Evolutionary conservation across 495 filamentous ascomycete species (phyloP).

Genomic region (Haplographium delicatum): DNA sequence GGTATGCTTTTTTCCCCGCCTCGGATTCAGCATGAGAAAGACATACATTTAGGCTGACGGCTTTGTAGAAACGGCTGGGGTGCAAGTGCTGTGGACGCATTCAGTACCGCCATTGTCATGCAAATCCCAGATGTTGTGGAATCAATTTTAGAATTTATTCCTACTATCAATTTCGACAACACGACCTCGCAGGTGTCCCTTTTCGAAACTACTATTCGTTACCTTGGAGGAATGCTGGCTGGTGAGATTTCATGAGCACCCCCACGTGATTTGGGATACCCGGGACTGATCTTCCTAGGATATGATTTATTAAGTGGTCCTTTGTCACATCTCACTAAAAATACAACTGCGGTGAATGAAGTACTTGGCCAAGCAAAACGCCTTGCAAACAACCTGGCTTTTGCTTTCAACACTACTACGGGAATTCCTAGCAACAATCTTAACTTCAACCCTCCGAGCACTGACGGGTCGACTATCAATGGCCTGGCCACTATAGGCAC

Average conservation of each 20-base stretch:
- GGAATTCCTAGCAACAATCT: conserved; percentile 76
- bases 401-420: conserved; percentile 69
- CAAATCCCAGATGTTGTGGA: conserved; percentile 58
- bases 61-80: conserved; percentile 74
- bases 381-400: conserved; percentile 68
- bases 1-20: conserved; percentile 41
- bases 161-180: conserved; percentile 60
- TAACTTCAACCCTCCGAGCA: conserved; percentile 42
- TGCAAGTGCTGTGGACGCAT: conserved; percentile 75
- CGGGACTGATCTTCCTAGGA: conserved; percentile 32
- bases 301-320: conserved; percentile 79
- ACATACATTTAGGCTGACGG: conserved; percentile 4
- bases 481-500: conserved; percentile 68
- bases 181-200: conserved; percentile 59
- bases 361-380: conserved; percentile 62
- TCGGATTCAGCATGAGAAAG: conserved; percentile 13
- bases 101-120: conserved; percentile 81
- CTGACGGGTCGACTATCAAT: conserved; percentile 48
- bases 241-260: conserved; percentile 31
- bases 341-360: conserved; percentile 42
- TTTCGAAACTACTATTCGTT: conserved; percentile 90
- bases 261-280: not conserved
- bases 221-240: conserved; percentile 73
- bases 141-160: conserved; percentile 64
- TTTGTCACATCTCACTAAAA: conserved; percentile 44